Conservation (phyloP, 1,284 basidiomycete genomes). For the Mrakiaceae sp. region DNA sequence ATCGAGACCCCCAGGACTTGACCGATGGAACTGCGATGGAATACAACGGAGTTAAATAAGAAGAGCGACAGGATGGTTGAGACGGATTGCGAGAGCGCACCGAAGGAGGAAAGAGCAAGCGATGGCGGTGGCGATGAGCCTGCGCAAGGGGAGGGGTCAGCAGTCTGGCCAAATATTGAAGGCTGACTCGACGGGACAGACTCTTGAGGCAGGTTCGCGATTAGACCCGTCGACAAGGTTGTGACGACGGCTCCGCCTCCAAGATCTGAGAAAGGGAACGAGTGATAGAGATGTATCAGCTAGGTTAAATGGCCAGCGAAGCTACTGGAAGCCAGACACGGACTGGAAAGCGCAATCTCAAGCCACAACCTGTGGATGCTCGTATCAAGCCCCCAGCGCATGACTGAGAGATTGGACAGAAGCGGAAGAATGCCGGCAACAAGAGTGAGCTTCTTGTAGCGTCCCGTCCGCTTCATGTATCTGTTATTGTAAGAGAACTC, state of each 20-base stretch:
- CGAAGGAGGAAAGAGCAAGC: constrained; percentile 28
- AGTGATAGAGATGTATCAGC: not conserved
- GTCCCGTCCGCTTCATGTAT: constrained; percentile 20
- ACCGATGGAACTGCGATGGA: constrained; percentile 12
- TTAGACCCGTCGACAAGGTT: constrained; percentile 23
- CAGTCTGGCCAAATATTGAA: too few species aligned
- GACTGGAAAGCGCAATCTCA: constrained; percentile 24
- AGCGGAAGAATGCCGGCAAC: constrained; percentile 21
- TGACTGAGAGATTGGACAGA: constrained; percentile 22
- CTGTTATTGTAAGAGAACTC: not conserved
- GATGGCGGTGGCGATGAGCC: constrained; percentile 24
- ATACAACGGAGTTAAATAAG: too few species aligned
- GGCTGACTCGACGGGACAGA: constrained; percentile 6
- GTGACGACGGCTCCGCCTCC: constrained; percentile 11
- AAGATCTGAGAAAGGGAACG: not conserved
- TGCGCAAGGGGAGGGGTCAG: constrained; percentile 11
- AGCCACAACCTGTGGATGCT: constrained; percentile 21
- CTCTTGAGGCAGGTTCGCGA: constrained; percentile 19
- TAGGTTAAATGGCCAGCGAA: not conserved
- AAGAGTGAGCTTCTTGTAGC: constrained; percentile 26
- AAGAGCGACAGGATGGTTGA: too few species aligned
- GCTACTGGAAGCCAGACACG: not conserved
- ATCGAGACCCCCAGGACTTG: constrained; percentile 28
- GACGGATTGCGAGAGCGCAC: constrained; percentile 12
- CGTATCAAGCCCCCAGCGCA: constrained; percentile 22